Conservation (phyloP, 2,329 filamentous ascomycete species). For the Phyllachora maydis region DNA sequence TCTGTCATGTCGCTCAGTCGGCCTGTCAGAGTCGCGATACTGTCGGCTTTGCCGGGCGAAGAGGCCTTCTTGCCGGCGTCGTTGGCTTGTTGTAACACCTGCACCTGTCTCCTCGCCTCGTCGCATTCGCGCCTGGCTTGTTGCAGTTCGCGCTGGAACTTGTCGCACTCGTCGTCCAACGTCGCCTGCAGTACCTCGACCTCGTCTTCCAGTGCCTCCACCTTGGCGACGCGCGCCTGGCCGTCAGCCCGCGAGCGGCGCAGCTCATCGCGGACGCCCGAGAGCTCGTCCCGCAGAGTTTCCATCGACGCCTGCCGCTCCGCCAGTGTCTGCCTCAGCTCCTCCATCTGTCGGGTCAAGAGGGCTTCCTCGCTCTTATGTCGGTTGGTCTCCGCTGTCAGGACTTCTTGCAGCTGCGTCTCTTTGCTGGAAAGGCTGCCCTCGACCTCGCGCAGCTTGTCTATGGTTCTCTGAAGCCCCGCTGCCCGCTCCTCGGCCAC, state of each 20-base stretch:
- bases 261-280: conserved; percentile 45
- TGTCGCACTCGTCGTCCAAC: conserved; percentile 43
- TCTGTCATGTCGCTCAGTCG: conserved; percentile 36
- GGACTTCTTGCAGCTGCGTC: conserved; percentile 41
- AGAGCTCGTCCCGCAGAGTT: conserved; percentile 43
- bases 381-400: conserved; percentile 51
- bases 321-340: conserved; percentile 51
- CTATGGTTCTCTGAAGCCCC: conserved; percentile 49
- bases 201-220: conserved; percentile 52
- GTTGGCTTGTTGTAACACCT: no score
- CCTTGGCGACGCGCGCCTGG: conserved; percentile 39
- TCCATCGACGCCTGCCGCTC: conserved; percentile 44
- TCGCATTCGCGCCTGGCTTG: conserved; percentile 23
- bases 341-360: conserved; percentile 52
- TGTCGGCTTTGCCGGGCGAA: conserved; percentile 12
- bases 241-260: conserved; percentile 45
- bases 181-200: conserved; percentile 51
- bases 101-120: conserved; percentile 21
- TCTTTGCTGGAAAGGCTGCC: conserved; percentile 49
- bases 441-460: conserved; percentile 46
- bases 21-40: conserved; percentile 29
- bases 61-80: no score
- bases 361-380: conserved; percentile 52
- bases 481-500: conserved; percentile 46
- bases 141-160: conserved; percentile 25